phyloP scores from a whole-genome alignment of 208 protist species.

The Acanthamoeba lenticulata region DNA sequence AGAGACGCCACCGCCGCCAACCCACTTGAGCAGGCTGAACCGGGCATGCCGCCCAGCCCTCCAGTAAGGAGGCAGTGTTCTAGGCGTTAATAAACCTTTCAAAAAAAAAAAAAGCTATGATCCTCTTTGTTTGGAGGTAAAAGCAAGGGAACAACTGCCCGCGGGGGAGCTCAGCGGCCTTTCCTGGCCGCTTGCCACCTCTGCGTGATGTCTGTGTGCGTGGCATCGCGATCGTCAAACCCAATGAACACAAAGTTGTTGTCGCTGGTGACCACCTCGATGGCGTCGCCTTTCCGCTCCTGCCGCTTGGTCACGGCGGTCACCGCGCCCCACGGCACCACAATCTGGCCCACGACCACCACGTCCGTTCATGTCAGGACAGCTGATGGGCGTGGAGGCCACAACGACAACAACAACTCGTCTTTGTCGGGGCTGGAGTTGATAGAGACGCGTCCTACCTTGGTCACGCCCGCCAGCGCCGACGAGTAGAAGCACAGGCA shows the following conservation, averaged over 20 bases:
- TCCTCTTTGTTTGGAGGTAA: not conserved
- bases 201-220: not conserved
- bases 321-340: constrained; percentile 5
- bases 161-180: not conserved
- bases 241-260: constrained; percentile 45
- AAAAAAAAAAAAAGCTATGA: not conserved
- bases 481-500: constrained; percentile 41
- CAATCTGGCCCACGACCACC: not conserved
- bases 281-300: not conserved
- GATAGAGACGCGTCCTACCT: not conserved
- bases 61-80: no score
- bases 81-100: no score
- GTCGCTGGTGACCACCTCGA: not conserved
- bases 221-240: not conserved
- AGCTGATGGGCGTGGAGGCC: no score
- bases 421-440: not conserved
- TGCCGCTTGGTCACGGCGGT: not conserved
- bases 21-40: no score
- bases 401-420: not conserved
- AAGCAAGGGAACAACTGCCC: no score
- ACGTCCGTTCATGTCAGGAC: not conserved
- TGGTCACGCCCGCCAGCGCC: not conserved
- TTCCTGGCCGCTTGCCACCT: constrained; percentile 38
- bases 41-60: no score
- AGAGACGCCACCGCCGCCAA: no score